Evolutionary conservation across 2,329 filamentous ascomycete species (phyloP), one percentile per base, ranked within the genome.

Genomic region (Apiospora aurea): DNA sequence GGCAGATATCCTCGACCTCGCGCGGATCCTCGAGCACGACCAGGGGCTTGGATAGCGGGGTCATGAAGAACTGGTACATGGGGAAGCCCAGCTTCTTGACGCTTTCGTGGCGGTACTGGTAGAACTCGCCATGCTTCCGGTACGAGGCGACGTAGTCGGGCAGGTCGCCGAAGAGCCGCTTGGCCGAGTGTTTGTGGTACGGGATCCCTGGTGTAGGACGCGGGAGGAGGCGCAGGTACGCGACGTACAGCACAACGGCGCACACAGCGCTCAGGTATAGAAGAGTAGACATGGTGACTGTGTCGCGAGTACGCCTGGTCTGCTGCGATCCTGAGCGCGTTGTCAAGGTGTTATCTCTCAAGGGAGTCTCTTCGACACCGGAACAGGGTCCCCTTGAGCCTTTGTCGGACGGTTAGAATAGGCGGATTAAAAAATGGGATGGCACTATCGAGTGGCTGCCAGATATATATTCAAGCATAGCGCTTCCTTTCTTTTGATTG

Each of bases 1-100:
- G 43, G 2, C 71, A 1, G 2, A 76, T 70, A 24, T 76, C 74
- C 11, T 71, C 66, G 18, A 64, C 68, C 44, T 75, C 74, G 2
- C 72, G 70, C 3, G 73, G 74, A 51, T 76, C 73, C 13, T 75
- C 74, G 1, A 76, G 16, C 18, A 72, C 21, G 13, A 75, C 21
- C 8, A 47, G 67, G 29, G 75, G 75, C 43, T 72, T 71, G 21
- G 69, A 43, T 24, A 75, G 71, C 5, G 73, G 74, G 24, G 67
- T 69, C 68, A 71, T 69, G 67, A 75, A 71, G 7, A 74, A 18
- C 24, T 75, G 73, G 21, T 72, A 67, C 44, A 75, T 67, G 16
- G 72, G 74, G 10, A 69, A 73, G n/a, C 72, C 68, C 0, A 74
- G 47, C 46, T 73, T 69, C 14, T 69, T 67, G 18, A 26, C 29